Percentiles rank a stretch among this genome's conserved stretches.
phyloP scores from a whole-genome alignment of 1,284 basidiomycete genomes.

The Ganoderma lingzhi region DNA sequence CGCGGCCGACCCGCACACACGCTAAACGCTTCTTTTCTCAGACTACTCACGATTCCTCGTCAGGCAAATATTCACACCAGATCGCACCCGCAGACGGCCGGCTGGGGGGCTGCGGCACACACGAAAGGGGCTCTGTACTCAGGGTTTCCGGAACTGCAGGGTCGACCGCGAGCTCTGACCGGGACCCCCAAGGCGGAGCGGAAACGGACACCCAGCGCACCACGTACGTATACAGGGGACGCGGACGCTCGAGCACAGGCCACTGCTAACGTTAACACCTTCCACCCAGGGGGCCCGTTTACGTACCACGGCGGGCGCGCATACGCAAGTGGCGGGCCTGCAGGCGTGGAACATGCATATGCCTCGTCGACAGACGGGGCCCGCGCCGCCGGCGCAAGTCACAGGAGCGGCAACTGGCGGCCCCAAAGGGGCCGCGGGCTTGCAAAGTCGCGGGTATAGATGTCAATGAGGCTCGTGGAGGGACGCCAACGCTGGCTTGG shows the following conservation, averaged over 20 bases:
- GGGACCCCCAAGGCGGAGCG: not conserved
- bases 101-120: not conserved
- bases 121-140: not conserved
- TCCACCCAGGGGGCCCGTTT: constrained; percentile 10
- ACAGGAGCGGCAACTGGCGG: not conserved
- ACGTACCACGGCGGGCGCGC: constrained; percentile 14
- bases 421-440: not conserved
- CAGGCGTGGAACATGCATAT: constrained; percentile 4
- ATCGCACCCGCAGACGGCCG: constrained; percentile 6
- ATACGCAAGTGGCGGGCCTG: constrained; percentile 19
- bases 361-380: constrained; percentile 2
- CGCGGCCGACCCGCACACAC: not conserved
- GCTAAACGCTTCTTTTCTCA: constrained; percentile 2
- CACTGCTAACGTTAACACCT: constrained; percentile 15
- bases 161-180: not conserved
- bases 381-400: not conserved
- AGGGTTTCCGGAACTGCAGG: not conserved
- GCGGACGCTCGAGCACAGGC: not conserved
- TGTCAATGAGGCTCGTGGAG: constrained; percentile 4
- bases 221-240: constrained; percentile 1
- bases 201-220: not conserved
- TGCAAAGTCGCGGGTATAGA: not conserved
- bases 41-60: not conserved
- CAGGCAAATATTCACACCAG: not conserved
- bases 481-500: not conserved